These are phyloP conservation scores for Trichophyton simii DNA, from an alignment of 2,329 filamentous ascomycete species.

Conservation along the genomic window DNA sequence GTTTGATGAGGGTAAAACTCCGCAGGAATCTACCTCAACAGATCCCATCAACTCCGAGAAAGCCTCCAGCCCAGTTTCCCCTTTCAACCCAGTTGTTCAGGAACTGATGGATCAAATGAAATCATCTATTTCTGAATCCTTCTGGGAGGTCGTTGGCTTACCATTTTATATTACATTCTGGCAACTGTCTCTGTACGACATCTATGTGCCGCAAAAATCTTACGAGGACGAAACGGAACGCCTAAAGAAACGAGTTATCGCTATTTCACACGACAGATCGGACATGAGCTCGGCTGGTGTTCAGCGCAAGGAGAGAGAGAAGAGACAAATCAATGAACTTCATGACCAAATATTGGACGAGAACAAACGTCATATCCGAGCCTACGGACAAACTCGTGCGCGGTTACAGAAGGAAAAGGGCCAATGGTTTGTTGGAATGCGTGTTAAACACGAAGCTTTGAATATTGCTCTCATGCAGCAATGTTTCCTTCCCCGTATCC, in stretches of 20 bases:
- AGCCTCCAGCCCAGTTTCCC: conserved; percentile 24
- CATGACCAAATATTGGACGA: conserved; percentile 61
- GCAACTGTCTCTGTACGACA: conserved; percentile 72
- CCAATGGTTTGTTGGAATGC: conserved; percentile 60
- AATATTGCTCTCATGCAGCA: conserved; percentile 74
- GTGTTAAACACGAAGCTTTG: conserved; percentile 51
- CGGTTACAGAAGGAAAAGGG: conserved; percentile 64
- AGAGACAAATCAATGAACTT: conserved; percentile 55
- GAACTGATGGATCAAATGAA: conserved; percentile 60
- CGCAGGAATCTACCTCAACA: conserved; percentile 16
- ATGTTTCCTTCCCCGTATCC: conserved; percentile 77
- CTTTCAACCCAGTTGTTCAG: conserved; percentile 57
- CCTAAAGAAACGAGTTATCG: conserved; percentile 53
- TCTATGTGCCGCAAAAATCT: conserved; percentile 60
- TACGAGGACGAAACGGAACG: conserved; percentile 66
- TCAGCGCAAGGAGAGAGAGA: conserved; percentile 55
- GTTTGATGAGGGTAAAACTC: conserved; percentile 10
- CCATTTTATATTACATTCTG: conserved; percentile 87
- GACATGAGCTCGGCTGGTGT: conserved; percentile 57
- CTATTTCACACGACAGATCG: conserved; percentile 56
- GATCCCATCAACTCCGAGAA: conserved; percentile 25
- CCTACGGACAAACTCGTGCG: conserved; percentile 53
- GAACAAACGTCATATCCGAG: conserved; percentile 54
- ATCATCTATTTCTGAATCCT: conserved; percentile 46
- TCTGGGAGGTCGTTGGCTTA: conserved; percentile 59